Evolutionary conservation across 805 yeast genomes (phyloP), one percentile per base, ranked within the genome.

Genomic region (Aciculoconidium aculeatum): DNA sequence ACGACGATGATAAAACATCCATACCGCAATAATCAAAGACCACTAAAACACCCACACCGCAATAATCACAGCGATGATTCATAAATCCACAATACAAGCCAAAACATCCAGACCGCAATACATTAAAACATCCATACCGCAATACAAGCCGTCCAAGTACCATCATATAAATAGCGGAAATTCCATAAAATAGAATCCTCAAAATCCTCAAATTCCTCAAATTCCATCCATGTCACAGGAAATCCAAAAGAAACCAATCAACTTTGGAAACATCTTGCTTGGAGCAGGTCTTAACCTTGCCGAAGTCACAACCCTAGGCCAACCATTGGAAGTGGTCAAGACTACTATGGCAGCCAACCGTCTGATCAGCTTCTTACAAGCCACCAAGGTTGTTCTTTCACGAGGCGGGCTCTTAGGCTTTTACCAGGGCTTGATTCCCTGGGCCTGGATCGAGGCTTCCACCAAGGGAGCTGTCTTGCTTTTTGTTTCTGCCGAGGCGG

Each of bases 401-500:
- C 77, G 98, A 49, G 98, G 98, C 42, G 98, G 98, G 30, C 47
- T 80, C 11, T 53, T 74, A 16, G 98, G 97, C 0, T 92, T 88
- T 64, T 92, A 88, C 62, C 98, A 92, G 59, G 98, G 98, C 17
- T 70, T 92, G 53, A 88, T 90, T 41, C 98, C 98, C 26, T 92
- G 98, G 98, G 98, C 97, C 5, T 88, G 97, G 96, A 83, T 92
- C 45, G 98, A 90, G 61, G 98, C 96, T 7, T 83, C 95, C n/a
- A 92, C 98, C 20, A 92, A 92, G 58, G 98, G 98, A 55, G 96
- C 97, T 4, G 95, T 88, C 6, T 67, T 92, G 33, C 68, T 92
- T 44, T 92, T 92, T 48, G 96, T 87, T 18, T 80, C 95, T 25
- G 77, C 94, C 25, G 97, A 92, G 54, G 83, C 87, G 30, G 97